Conservation (phyloP, 768 basidiomycete species). For the Russula emetica region DNA sequence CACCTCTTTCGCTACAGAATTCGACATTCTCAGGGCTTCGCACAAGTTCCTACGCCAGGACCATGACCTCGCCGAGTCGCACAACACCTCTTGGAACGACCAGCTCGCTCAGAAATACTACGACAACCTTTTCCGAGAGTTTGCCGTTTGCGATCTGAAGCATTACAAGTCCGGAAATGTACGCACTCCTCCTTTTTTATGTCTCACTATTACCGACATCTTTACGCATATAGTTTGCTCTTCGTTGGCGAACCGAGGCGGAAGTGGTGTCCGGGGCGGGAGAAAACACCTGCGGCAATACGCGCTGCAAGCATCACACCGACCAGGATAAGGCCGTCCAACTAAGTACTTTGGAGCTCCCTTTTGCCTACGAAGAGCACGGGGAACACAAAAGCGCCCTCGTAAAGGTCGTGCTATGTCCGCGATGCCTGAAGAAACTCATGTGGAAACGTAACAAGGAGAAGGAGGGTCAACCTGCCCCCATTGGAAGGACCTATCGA, state of each 20-base stretch:
- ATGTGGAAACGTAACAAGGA: constrained; percentile 79
- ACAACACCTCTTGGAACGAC: constrained; percentile 64
- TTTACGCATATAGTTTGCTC: constrained; percentile 55
- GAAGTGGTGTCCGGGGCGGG: constrained; percentile 86
- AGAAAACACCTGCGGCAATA: constrained; percentile 84
- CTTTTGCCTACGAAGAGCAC: constrained; percentile 82
- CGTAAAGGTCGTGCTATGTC: constrained; percentile 88
- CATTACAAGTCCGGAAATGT: constrained; percentile 93
- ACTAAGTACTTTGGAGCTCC: constrained; percentile 79
- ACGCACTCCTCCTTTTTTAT: constrained; percentile 29
- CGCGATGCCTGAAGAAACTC: constrained; percentile 74
- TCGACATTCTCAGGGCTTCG: constrained; percentile 68
- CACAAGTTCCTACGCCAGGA: constrained; percentile 61
- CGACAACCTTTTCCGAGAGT: constrained; percentile 83
- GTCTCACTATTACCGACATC: neutral
- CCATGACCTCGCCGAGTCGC: constrained; percentile 45
- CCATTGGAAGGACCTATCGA: neutral
- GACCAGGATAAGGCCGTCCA: constrained; percentile 29
- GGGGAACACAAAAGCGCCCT: constrained; percentile 72
- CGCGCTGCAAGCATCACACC: constrained; percentile 65
- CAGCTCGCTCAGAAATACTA: constrained; percentile 88
- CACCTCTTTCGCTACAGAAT: constrained; percentile 43
- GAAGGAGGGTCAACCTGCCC: constrained; percentile 36
- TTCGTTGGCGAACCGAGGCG: constrained; percentile 90
- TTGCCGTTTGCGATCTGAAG: constrained; percentile 87